A percentile compares a stretch with the other conserved stretches of the same genome.
These are phyloP conservation scores for Puccinia polysora DNA, from an alignment of 1,284 basidiomycete species.

Conservation along the genomic window DNA sequence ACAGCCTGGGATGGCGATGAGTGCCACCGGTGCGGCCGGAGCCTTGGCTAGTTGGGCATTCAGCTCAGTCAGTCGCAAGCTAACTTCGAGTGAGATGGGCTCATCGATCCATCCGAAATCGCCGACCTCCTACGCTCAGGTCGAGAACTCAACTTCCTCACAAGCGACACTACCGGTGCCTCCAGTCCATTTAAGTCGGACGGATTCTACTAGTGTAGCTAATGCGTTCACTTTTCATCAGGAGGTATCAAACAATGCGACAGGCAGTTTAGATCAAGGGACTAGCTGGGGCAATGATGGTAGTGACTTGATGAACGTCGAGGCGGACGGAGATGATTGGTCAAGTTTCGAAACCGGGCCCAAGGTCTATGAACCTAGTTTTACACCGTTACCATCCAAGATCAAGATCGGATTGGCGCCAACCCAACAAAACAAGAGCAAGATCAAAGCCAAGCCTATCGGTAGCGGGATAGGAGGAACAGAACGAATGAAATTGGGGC, in stretches of 20 bases:
- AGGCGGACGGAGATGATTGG: slow-evolving; percentile 88
- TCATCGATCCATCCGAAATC: slow-evolving; percentile 59
- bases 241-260: too few species aligned
- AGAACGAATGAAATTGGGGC: slow-evolving; percentile 27
- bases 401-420: slow-evolving; percentile 27
- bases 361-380: slow-evolving; percentile 28
- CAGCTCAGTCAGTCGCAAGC: slow-evolving; percentile 62
- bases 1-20: slow-evolving; percentile 66
- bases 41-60: slow-evolving; percentile 91
- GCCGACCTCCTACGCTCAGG: slow-evolving; percentile 56
- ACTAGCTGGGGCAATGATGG: slow-evolving; percentile 61
- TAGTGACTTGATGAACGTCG: slow-evolving; percentile 80
- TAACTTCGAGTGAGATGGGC: slow-evolving; percentile 19
- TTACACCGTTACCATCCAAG: slow-evolving; percentile 34
- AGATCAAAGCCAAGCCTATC: neutral
- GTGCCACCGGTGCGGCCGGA: slow-evolving; percentile 80
- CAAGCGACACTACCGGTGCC: slow-evolving; percentile 1
- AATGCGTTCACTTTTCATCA: slow-evolving; percentile 13
- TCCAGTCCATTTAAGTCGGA: neutral
- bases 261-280: too few species aligned
- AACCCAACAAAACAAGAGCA: slow-evolving; percentile 1
- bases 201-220: neutral
- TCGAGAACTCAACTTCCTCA: slow-evolving; percentile 48
- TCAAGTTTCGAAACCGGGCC: slow-evolving; percentile 41
- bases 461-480: neutral